Percentiles rank a stretch among this genome's conserved stretches.
Conservation (phyloP, 2,329 filamentous ascomycete species). For the Stagonosporopsis cucurbitacearum region DNA sequence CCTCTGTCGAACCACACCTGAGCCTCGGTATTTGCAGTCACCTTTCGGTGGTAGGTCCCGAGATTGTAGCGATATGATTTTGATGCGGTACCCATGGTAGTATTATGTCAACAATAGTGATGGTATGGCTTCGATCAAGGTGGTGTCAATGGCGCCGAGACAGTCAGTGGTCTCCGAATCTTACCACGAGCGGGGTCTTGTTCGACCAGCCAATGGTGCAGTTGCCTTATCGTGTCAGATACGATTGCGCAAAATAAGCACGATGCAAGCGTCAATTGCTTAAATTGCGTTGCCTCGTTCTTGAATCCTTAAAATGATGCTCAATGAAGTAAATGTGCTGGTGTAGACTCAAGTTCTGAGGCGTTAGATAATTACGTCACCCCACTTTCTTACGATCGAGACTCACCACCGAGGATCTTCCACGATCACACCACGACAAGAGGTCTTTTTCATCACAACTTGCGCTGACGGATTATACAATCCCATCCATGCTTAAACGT, state of each 20-base stretch:
- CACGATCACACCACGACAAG: slow-evolving; percentile 21
- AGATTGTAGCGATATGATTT: slow-evolving; percentile 59
- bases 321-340: neutral
- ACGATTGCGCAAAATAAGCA: neutral
- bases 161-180: neutral
- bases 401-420: slow-evolving; percentile 15
- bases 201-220: slow-evolving; percentile 11
- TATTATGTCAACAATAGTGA: neutral
- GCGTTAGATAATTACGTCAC: slow-evolving; percentile 30
- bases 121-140: neutral
- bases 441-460: neutral
- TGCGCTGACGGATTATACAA: neutral
- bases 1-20: slow-evolving; percentile 75
- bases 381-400: slow-evolving; percentile 33
- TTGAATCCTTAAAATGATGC: neutral
- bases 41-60: slow-evolving; percentile 62
- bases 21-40: slow-evolving; percentile 60
- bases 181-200: slow-evolving; percentile 16
- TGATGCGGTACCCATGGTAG: slow-evolving; percentile 11
- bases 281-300: neutral
- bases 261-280: neutral
- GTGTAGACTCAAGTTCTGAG: neutral
- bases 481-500: slow-evolving; percentile 1
- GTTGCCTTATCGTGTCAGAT: slow-evolving; percentile 8
- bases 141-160: neutral